Evolutionary conservation across 306 rosid genomes (phyloP).

Genomic region (Cucumis sativus): Cucumber_9930_V3 NC_026660.2:21127001-21127500

Average conservation of each 20-base stretch:
- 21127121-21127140: slow-evolving; percentile 59
- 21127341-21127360: slow-evolving; percentile 82
- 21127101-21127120: slow-evolving; percentile 73
- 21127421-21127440: slow-evolving; percentile 76
- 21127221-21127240: slow-evolving; percentile 98
- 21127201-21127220: slow-evolving; percentile 75
- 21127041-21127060: slow-evolving; percentile 36
- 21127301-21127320: slow-evolving; percentile 6
- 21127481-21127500: background rate
- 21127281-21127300: slow-evolving; percentile 4
- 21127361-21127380: slow-evolving; percentile 81
- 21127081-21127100: slow-evolving; percentile 85
- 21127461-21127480: background rate
- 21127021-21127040: background rate
- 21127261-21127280: slow-evolving; percentile 17
- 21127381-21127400: slow-evolving; percentile 89
- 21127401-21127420: slow-evolving; percentile 66
- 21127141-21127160: slow-evolving; percentile 43
- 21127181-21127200: slow-evolving; percentile 90
- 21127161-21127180: slow-evolving; percentile 87
- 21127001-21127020: background rate
- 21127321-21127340: slow-evolving; percentile 4
- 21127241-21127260: slow-evolving; percentile 66
- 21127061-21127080: slow-evolving; percentile 63
- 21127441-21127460: slow-evolving; percentile 72